phyloP scores from a whole-genome alignment of 139 green algal genomes.

The Chlamydomonas sp. region DNA sequence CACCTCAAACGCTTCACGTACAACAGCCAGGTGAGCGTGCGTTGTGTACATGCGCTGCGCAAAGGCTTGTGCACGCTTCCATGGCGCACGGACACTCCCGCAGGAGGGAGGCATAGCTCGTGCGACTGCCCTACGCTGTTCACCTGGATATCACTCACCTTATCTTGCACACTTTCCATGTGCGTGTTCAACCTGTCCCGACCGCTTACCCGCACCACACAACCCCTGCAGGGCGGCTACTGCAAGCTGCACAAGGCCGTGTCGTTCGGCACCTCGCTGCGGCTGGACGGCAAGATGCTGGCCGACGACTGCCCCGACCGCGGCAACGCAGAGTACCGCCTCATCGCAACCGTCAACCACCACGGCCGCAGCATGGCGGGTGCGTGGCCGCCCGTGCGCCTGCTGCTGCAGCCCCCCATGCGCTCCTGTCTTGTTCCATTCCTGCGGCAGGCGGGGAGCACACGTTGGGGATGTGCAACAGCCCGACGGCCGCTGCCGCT shows the following conservation, averaged over 20 bases:
- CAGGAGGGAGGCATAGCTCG: too few relatives aligned
- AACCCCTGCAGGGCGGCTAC: neutral
- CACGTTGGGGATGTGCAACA: conserved; percentile 64
- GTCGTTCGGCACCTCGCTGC: conserved; percentile 61
- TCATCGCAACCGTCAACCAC: conserved; percentile 79
- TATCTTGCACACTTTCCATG: too few relatives aligned
- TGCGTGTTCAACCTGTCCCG: too few relatives aligned
- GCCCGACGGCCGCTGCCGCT: conserved; percentile 66
- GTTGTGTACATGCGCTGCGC: too few relatives aligned
- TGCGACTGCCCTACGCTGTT: too few relatives aligned
- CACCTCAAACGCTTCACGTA: conserved; percentile 83
- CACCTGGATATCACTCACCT: too few relatives aligned
- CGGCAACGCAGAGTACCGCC: conserved; percentile 62
- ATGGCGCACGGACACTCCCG: neutral
- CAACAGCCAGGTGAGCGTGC: neutral
- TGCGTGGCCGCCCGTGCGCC: conserved; percentile 4
- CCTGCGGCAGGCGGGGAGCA: conserved; percentile 79
- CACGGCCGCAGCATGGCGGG: conserved; percentile 43
- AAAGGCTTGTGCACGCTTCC: neutral
- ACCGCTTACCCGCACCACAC: too few relatives aligned
- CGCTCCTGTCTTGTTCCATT: neutral
- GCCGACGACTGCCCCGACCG: conserved; percentile 63
- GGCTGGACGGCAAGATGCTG: conserved; percentile 40
- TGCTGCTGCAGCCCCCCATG: too few relatives aligned
- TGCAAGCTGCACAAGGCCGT: conserved; percentile 72